Evolutionary conservation across 768 basidiomycete genomes (phyloP), one percentile per base, ranked within the genome.

Genomic region (Boletus coccyginus): DNA sequence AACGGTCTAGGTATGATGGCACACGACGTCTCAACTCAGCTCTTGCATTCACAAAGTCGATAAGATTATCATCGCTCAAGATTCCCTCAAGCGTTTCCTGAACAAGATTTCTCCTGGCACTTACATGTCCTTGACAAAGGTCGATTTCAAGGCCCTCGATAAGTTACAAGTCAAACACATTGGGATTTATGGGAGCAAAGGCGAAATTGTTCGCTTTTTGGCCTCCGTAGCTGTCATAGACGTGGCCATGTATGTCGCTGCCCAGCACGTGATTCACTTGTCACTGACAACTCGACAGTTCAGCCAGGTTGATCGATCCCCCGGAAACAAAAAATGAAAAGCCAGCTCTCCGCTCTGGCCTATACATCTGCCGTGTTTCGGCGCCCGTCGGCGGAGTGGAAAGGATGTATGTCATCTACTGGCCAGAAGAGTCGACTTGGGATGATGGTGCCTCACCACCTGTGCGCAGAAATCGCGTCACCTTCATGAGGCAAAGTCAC

Each of bases 371-470:
- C 35, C 70, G 69, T n/a, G 19, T 60, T 55, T n/a, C 35, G 24
- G n/a, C 46, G n/a, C 21, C 45, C 45, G 57, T 57, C 3, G 27
- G 35, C 0, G 58, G 45, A 8, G 32, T 13, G 0, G 62, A 72
- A 32, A 61, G 64, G n/a, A 54, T 78, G 7, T 82, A 79, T 55
- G 75, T 82, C 8, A 63, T 85, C 4, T 87, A 82, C 57, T 86
- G 85, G 85, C 85, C 85, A 0, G 82, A 87, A 58, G 77, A 81
- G 14, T 72, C 70, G 0, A 84, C 84, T 0, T 86, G 84, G 85
- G 64, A 79, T 38, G 82, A 85, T 57, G 66, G 73, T 35, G 77
- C 82, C 1, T 59, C 73, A n/a, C 74, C 78, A 0, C 71, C 81
- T 8, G 76, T 82, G 8, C 64, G 73, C 17, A 73, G 78, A 3